A percentile compares a stretch with the other conserved stretches of the same genome.
These are phyloP conservation scores for Haplosporangium sp. DNA, from an alignment of 371 early-diverging fungal genomes.

Conservation along the genomic window DNA sequence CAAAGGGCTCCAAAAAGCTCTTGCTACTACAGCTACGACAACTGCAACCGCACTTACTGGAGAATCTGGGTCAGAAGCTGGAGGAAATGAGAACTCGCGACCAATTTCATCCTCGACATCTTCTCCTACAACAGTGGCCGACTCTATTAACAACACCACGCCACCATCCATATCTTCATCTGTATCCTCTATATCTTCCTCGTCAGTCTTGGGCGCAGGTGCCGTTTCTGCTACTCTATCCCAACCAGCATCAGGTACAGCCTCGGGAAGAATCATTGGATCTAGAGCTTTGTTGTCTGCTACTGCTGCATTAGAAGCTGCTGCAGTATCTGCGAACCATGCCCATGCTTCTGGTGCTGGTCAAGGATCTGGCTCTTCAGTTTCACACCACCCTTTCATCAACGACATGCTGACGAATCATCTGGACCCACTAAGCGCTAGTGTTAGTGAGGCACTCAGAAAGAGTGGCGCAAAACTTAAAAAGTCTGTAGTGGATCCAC, in stretches of 20 bases:
- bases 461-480: constrained; percentile 40
- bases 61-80: background rate
- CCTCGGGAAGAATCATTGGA: constrained; percentile 30
- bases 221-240: constrained; percentile 23
- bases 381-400: constrained; percentile 12
- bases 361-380: background rate
- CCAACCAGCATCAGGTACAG: constrained; percentile 21
- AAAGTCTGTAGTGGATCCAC: constrained; percentile 43
- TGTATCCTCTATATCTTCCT: constrained; percentile 9
- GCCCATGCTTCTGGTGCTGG: background rate
- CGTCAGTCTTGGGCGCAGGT: background rate
- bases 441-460: constrained; percentile 36
- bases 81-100: background rate
- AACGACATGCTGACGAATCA: constrained; percentile 36
- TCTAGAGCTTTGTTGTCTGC: constrained; percentile 29
- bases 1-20: constrained; percentile 35
- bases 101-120: constrained; percentile 7
- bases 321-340: constrained; percentile 14
- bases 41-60: background rate
- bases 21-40: constrained; percentile 42
- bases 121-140: constrained; percentile 7
- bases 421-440: constrained; percentile 41
- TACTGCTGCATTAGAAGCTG: constrained; percentile 49
- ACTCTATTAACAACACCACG: constrained; percentile 8
- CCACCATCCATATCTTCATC: constrained; percentile 26